Evolutionary conservation across 257 asterid genomes (phyloP).

Genomic region (Jaltomata sinuosa): DNA sequence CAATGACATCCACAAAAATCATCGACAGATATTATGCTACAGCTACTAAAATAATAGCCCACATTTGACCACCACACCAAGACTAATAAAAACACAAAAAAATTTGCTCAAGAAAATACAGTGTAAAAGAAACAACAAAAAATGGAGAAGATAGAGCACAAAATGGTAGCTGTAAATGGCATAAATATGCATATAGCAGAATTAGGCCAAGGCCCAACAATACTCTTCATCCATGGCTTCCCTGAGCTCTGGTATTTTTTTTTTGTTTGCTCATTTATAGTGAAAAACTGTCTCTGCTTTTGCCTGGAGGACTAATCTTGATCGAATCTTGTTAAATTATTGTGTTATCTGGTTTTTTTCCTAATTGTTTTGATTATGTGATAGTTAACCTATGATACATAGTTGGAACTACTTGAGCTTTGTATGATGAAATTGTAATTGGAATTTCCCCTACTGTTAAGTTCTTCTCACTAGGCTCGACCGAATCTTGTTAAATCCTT

Average conservation of each 20-base stretch:
- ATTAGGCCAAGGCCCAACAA: constrained; percentile 56
- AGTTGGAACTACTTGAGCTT: not conserved
- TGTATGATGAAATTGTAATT: not conserved
- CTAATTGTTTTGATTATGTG: no score
- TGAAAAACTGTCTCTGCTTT: not conserved
- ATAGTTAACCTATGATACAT: not conserved
- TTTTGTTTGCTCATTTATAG: not conserved
- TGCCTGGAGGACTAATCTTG: not conserved
- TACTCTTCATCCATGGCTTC: constrained; percentile 79
- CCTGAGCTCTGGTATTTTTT: constrained; percentile 62
- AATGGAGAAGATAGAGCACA: constrained; percentile 18
- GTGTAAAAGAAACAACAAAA: not conserved
- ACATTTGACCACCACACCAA: no score
- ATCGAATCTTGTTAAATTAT: not conserved
- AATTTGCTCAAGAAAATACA: not conserved
- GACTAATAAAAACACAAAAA: no score
- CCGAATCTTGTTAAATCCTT: not conserved
- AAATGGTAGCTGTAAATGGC: constrained; percentile 8
- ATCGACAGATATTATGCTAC: not conserved
- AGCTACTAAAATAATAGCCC: not conserved
- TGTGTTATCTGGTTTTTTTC: not conserved
- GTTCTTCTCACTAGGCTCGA: not conserved
- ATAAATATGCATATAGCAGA: constrained; percentile 42
- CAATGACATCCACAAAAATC: not conserved
- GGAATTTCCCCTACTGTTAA: not conserved